Evolutionary conservation across 2,329 filamentous ascomycete genomes (phyloP).

Genomic region (Raffaelea ambrosiae): DNA sequence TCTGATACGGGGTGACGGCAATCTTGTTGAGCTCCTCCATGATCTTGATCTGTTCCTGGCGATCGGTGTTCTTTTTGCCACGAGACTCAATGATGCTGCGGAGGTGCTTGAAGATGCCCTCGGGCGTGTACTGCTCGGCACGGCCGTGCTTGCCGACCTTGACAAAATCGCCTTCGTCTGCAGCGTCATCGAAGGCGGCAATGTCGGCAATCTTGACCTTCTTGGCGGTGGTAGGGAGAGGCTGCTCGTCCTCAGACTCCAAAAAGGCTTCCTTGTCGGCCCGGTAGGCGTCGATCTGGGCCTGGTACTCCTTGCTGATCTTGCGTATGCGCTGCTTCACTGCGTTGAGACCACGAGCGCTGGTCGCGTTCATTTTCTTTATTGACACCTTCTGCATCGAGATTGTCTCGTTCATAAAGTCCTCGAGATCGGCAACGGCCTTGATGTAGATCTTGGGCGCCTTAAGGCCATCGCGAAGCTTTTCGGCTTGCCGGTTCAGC

Average conservation of each 20-base stretch:
- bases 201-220: constrained; percentile 39
- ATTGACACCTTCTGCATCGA: constrained; percentile 91
- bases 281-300: constrained; percentile 79
- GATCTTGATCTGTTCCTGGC: constrained; percentile 85
- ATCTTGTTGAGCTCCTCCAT: constrained; percentile 97
- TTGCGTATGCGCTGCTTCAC: constrained; percentile 99
- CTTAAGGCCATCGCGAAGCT: constrained; percentile 68
- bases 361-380: constrained; percentile 98
- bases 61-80: constrained; percentile 98
- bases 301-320: constrained; percentile 90
- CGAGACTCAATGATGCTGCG: constrained; percentile 87
- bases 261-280: constrained; percentile 81
- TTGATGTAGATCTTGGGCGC: constrained; percentile 89
- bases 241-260: constrained; percentile 73
- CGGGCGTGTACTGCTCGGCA: constrained; percentile 83
- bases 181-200: constrained; percentile 29
- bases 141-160: constrained; percentile 85
- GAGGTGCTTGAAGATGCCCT: constrained; percentile 97
- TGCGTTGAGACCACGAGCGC: constrained; percentile 87
- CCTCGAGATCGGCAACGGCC: constrained; percentile 86
- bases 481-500: constrained; percentile 76
- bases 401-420: constrained; percentile 85
- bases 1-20: constrained; percentile 83
- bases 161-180: constrained; percentile 59
- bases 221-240: constrained; percentile 45